Evolutionary conservation across 2,329 filamentous ascomycete genomes (phyloP), one percentile per base, ranked within the genome.

Genomic region (Mycogone perniciosa): DNA sequence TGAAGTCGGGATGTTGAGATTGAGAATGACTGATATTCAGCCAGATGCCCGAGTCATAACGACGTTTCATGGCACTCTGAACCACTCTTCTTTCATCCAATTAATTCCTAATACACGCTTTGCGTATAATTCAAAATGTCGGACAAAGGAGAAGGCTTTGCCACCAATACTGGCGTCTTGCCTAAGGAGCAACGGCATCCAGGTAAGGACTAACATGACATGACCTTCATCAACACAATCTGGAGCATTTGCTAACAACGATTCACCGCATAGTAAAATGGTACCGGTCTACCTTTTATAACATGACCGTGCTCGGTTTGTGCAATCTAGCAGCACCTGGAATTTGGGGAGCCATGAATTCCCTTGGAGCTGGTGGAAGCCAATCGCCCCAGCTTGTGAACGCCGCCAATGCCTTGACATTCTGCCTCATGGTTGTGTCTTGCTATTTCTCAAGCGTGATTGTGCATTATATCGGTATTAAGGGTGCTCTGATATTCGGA

Each of bases 311-410:
- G 37, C 76, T 89, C 1, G 85, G 86, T 0, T 65, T 88, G 7
- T 87, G 82, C 67, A 87, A 86, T 60, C 80, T 89, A 54, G 72
- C 82, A 1, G 84, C 85, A 0, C 85, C 85, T 0, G 85, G 85
- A 1, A 84, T 88, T 54, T 88, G 85, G 85, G 77, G 75, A 9
- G 84, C 83, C 6, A 86, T 88, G 84, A 88, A 88, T 68, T 82
- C 78, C 0, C 75, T 89, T 0, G 85, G 85, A 7, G 86, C 83
- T 1, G 86, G 85, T 44, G 86, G 86, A 3, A 75, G 79, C 31
- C 75, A 82, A 56, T 74, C 76, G 7, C 85, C 85, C 0, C 76
- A 82, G 58, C 73, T 88, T 1, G 81, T 89, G 45, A 88, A 88
- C 59, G 76, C 81, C 0, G 84, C 83, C 10, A 89, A 89, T 57